Conservation (phyloP, 73 alveolate genomes). For the Paramecium primaurelia region DNA sequence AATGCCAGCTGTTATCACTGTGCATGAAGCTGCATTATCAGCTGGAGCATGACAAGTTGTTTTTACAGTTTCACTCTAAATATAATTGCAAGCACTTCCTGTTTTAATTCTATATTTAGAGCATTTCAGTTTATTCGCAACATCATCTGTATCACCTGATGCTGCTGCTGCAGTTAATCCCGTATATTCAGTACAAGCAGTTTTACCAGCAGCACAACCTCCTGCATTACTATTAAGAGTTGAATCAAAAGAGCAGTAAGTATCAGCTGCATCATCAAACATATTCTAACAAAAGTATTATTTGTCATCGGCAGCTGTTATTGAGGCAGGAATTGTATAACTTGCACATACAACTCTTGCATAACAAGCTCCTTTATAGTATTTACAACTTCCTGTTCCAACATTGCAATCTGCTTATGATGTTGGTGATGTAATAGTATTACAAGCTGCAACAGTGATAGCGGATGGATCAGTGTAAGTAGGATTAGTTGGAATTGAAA, state of each 20-base stretch:
- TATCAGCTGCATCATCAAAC: background rate
- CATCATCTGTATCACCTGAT: background rate
- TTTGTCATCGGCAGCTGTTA: background rate
- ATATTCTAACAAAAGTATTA: background rate
- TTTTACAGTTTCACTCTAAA: background rate
- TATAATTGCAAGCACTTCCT: background rate
- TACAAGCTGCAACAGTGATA: background rate
- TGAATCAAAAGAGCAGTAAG: background rate
- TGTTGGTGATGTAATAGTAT: background rate
- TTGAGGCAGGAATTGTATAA: background rate
- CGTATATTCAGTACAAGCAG: background rate
- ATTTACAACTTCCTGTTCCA: background rate
- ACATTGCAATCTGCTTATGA: background rate
- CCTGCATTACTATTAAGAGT: background rate
- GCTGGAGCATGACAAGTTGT: background rate
- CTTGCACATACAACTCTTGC: background rate
- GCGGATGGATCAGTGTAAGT: background rate
- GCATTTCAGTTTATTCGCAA: background rate
- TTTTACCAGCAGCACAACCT: background rate
- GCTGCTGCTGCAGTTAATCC: background rate
- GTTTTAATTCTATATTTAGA: background rate
- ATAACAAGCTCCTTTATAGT: background rate
- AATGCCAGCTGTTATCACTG: background rate
- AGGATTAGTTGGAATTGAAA: background rate
- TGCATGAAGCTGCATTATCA: background rate